A percentile compares a stretch with the other conserved stretches of the same genome.
Evolutionary conservation across 139 green algal species (phyloP).

Genomic region (Edaphochlamys debaryana): DNA sequence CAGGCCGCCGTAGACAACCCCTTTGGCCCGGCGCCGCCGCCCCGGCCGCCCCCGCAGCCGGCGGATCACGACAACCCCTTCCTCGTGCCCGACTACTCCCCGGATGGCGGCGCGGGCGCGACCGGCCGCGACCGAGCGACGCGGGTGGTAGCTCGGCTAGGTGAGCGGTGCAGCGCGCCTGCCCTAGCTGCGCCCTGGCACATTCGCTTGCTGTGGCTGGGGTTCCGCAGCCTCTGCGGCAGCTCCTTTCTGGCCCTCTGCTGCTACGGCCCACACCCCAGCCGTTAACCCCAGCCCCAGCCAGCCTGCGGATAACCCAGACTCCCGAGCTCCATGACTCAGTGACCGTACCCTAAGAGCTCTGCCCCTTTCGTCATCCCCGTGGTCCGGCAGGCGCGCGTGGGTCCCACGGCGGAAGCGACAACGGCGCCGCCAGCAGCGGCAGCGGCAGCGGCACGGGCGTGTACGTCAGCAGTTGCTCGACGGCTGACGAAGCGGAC

Average conservation of each 20-base stretch:
- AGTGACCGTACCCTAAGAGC: too few relatives aligned
- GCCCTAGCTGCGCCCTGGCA: too few relatives aligned
- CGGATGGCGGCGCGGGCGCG: too few relatives aligned
- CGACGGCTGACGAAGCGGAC: constrained; percentile 10
- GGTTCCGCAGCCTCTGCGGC: neutral
- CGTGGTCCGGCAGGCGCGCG: too few relatives aligned
- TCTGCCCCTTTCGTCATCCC: too few relatives aligned
- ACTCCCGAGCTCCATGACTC: neutral
- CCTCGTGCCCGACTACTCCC: neutral
- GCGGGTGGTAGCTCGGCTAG: neutral
- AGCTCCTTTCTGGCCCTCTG: too few relatives aligned
- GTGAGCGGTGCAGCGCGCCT: too few relatives aligned
- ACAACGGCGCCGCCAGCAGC: neutral
- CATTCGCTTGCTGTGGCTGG: neutral
- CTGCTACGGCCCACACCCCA: too few relatives aligned
- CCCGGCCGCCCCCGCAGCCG: neutral
- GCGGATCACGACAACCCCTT: neutral
- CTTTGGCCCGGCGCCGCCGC: too few relatives aligned
- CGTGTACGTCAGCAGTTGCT: constrained; percentile 21
- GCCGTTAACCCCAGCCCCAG: neutral
- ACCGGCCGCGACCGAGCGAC: neutral
- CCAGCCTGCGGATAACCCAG: neutral
- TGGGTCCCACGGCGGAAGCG: too few relatives aligned
- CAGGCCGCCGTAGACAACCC: too few relatives aligned
- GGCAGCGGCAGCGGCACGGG: neutral